Base-by-base conservation (phyloP, 106 monocot genomes). In the Dendrobium nobile region DNA sequence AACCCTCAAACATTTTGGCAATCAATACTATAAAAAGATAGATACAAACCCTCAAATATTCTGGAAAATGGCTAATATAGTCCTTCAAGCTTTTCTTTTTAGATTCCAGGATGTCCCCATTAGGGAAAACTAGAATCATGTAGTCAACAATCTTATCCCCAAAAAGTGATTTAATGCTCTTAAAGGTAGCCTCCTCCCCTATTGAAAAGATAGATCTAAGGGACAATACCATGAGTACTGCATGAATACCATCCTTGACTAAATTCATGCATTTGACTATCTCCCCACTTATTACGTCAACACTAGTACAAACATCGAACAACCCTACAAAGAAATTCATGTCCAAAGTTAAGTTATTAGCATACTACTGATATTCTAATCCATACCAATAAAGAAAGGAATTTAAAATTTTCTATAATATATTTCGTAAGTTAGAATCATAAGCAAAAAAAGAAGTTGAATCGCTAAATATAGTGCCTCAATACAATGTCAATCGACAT, bases 161-260 rank as follows among this genome's bases (percentile, higher is more conserved):
- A 78, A 96, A 96, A 73, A 96, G 85, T 26, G 85, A 80, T 68
- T 85, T 78, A 75, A 96, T 83, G n/a, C 77, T 85, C 80, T 93
- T 75, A 76, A 96, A 77, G 45, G 93, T 84, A 81, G 85, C 85
- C 18, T 87, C 88, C 77, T 96, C 95, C 75, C 91, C 95, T 75
- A 67, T 85, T 43, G 95, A 88, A 81, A 93, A 96, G 1, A 91
- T 89, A 27, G 79, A 72, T 41, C 85, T 85, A 75, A 87, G 81
- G 51, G 93, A 91, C 56, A 96, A 88, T 78, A 96, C 95, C 80
- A 96, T 85, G 40, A 96, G 87, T 40, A 96, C 86, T 22, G 95
- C 95, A 87, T 96, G 95, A 31, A 96, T 89, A 33, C 93, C 95
- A 88, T 96, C 93, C 81, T 96, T 96, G 70, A 93, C 95, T 9